phyloP scores from a whole-genome alignment of 1,284 basidiomycete species.

The Ceratobasidium sp. region DNA sequence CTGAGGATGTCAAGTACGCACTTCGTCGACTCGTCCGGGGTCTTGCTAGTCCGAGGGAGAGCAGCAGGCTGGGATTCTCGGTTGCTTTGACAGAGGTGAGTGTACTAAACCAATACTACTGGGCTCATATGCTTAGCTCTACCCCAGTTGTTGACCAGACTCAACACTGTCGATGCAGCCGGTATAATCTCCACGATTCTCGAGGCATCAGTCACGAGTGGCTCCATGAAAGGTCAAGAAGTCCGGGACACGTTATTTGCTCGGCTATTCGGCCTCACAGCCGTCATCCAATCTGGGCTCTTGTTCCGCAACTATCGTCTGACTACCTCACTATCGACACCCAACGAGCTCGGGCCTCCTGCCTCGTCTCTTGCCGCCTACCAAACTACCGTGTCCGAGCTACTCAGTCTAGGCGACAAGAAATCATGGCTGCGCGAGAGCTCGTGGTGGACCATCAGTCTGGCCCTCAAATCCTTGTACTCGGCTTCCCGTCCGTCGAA shows the following conservation, averaged over 20 bases:
- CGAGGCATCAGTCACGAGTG: conserved; percentile 70
- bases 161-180: conserved; percentile 77
- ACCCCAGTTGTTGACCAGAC: conserved; percentile 75
- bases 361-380: conserved; percentile 68
- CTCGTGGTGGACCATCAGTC: conserved; percentile 82
- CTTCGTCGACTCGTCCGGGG: conserved; percentile 85
- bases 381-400: conserved; percentile 65
- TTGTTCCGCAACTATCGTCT: conserved; percentile 67
- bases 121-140: conserved; percentile 29
- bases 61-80: conserved; percentile 91
- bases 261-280: conserved; percentile 86
- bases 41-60: conserved; percentile 89
- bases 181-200: conserved; percentile 78
- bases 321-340: conserved; percentile 51
- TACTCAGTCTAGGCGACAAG: conserved; percentile 75
- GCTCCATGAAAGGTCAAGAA: conserved; percentile 85
- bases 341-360: conserved; percentile 44
- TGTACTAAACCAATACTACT: conserved; percentile 40
- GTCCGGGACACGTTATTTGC: conserved; percentile 93
- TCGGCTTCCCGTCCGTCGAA: conserved; percentile 57
- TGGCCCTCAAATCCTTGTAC: conserved; percentile 67
- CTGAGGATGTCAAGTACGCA: conserved; percentile 88
- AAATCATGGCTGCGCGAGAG: conserved; percentile 94
- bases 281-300: conserved; percentile 81
- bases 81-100: conserved; percentile 93